Evolutionary conservation across 2,329 filamentous ascomycete genomes (phyloP).

Genomic region (Tolypocladium cylindrosporum): DNA sequence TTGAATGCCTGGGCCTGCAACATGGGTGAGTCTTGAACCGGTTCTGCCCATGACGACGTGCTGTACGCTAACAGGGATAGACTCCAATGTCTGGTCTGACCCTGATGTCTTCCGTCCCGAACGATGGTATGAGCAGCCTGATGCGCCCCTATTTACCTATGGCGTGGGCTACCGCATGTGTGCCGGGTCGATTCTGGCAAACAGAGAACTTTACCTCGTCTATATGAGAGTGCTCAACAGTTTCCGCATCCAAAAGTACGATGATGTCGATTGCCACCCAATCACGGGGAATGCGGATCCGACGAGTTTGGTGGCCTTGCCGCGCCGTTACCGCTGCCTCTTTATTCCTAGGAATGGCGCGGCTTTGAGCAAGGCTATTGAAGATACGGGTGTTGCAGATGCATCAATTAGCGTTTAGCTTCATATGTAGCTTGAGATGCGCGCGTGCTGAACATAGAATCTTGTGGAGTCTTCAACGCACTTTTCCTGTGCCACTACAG

Average conservation of each 20-base stretch:
- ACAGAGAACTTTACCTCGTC: conserved; percentile 51
- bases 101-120: conserved; percentile 11
- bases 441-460: no score
- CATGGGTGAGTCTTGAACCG: conserved; percentile 41
- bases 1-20: conserved; percentile 61
- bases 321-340: conserved; percentile 37
- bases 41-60: background rate
- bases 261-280: conserved; percentile 47
- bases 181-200: conserved; percentile 30
- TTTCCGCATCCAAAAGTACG: conserved; percentile 46
- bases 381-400: background rate
- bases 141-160: conserved; percentile 55
- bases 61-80: conserved; percentile 27
- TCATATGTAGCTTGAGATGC: no score
- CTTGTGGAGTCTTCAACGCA: no score
- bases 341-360: conserved; percentile 41
- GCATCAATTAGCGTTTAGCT: background rate
- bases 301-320: conserved; percentile 52
- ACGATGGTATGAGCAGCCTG: conserved; percentile 31
- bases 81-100: conserved; percentile 18
- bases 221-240: conserved; percentile 53
- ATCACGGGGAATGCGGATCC: conserved; percentile 50
- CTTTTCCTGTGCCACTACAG: no score
- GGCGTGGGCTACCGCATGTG: conserved; percentile 61
- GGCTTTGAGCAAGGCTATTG: background rate